These are phyloP conservation scores for Cochlearia excelsa DNA, from an alignment of 345 rosid species.

Conservation along the genomic window DNA sequence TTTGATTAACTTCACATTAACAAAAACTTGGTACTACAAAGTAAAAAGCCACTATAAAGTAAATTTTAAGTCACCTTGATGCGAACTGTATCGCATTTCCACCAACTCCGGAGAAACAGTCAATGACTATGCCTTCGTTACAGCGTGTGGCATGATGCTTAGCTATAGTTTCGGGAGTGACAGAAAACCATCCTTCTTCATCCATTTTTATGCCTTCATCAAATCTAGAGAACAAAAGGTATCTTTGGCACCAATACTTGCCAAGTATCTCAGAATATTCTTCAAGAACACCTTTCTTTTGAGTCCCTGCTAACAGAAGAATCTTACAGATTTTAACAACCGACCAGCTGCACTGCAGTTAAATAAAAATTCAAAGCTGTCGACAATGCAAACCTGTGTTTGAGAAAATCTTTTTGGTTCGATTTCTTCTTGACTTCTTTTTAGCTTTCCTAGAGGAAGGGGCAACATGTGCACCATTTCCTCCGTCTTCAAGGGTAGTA, in stretches of 20 bases:
- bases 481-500: constrained; percentile 33
- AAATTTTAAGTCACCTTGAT: constrained; percentile 41
- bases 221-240: constrained; percentile 70
- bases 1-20: background rate
- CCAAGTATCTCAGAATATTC: constrained; percentile 44
- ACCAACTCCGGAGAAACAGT: constrained; percentile 91
- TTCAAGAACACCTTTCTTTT: constrained; percentile 37
- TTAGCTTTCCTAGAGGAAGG: constrained; percentile 37
- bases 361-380: background rate
- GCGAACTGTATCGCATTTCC: constrained; percentile 96
- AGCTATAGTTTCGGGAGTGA: constrained; percentile 86
- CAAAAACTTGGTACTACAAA: background rate
- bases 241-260: constrained; percentile 90
- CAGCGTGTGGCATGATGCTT: constrained; percentile 80
- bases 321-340: background rate
- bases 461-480: constrained; percentile 27
- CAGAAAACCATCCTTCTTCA: constrained; percentile 99
- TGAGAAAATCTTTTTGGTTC: constrained; percentile 35
- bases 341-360: background rate
- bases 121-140: constrained; percentile 53
- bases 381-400: constrained; percentile 42
- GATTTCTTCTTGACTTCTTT: constrained; percentile 51
- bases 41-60: background rate
- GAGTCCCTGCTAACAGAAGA: constrained; percentile 43
- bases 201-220: constrained; percentile 88